Evolutionary conservation across 495 filamentous ascomycete genomes (phyloP).

Genomic region (Aspergillus homomorphus): DNA sequence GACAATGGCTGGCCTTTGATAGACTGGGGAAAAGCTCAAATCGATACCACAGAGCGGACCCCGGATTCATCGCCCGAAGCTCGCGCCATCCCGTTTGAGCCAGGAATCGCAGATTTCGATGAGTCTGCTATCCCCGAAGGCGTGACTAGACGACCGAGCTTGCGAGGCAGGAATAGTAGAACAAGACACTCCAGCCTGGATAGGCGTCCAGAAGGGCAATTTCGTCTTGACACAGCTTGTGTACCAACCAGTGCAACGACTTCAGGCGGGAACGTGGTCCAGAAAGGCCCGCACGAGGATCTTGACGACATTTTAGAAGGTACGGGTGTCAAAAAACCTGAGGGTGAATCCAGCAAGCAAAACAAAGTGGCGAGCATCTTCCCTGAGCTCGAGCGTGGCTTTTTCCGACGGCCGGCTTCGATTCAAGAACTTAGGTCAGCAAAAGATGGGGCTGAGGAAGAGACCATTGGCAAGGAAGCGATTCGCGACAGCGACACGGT

Average conservation of each 20-base stretch:
- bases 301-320: constrained; percentile 9
- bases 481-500: constrained; percentile 51
- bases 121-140: constrained; percentile 30
- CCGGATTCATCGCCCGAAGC: constrained; percentile 24
- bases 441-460: constrained; percentile 50
- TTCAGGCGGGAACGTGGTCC: not conserved
- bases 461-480: constrained; percentile 37
- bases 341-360: constrained; percentile 10
- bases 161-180: not conserved
- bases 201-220: constrained; percentile 26
- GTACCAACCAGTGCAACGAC: not conserved
- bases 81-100: constrained; percentile 28
- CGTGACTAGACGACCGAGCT: constrained; percentile 12
- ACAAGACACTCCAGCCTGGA: constrained; percentile 13
- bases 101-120: constrained; percentile 36
- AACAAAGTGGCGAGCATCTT: constrained; percentile 39
- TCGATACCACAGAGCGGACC: constrained; percentile 25
- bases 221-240: not conserved
- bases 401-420: constrained; percentile 29
- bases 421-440: constrained; percentile 25
- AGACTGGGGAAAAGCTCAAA: constrained; percentile 36
- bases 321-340: constrained; percentile 12
- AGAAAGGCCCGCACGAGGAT: constrained; percentile 1
- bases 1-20: constrained; percentile 38
- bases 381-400: constrained; percentile 35